Conservation (phyloP, 1,139 yeast species). For the Pichia sp. region DNA sequence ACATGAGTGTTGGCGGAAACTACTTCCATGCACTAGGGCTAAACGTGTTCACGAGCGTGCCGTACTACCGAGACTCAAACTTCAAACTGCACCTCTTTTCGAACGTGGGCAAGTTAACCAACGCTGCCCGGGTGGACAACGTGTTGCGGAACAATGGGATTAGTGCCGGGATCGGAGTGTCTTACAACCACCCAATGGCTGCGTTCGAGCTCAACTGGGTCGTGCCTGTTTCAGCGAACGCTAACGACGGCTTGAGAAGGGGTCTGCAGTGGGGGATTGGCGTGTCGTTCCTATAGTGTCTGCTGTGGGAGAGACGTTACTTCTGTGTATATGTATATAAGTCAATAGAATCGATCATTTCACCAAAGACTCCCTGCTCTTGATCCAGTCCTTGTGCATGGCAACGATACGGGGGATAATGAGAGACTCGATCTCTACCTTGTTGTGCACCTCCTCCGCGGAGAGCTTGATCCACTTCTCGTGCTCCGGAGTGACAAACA, state of each 20-base stretch:
- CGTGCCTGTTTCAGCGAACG: conserved; percentile 65
- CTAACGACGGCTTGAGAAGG: conserved; percentile 66
- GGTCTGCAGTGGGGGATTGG: conserved; percentile 96
- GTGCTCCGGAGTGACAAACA: conserved; percentile 62
- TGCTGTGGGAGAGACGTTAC: no score
- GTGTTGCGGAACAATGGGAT: conserved; percentile 27
- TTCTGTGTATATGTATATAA: background rate
- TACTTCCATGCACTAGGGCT: conserved; percentile 66
- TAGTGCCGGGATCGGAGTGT: conserved; percentile 70
- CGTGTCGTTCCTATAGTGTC: conserved; percentile 62
- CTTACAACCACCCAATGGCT: conserved; percentile 84
- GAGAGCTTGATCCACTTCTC: conserved; percentile 52
- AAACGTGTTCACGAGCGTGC: conserved; percentile 63
- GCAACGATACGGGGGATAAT: conserved; percentile 73
- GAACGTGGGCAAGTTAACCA: conserved; percentile 68
- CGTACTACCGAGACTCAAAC: conserved; percentile 55
- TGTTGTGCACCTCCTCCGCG: conserved; percentile 37
- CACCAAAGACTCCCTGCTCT: conserved; percentile 19
- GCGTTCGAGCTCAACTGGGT: conserved; percentile 87
- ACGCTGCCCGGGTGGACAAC: conserved; percentile 9
- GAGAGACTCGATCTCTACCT: conserved; percentile 63
- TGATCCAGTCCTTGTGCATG: conserved; percentile 62
- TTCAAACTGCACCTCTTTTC: conserved; percentile 67
- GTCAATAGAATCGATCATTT: conserved; percentile 1
- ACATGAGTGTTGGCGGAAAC: conserved; percentile 75